A percentile compares a stretch with the other conserved stretches of the same genome.
Conservation (phyloP, 2,329 filamentous ascomycete genomes). For the Fusarium falciforme region DNA sequence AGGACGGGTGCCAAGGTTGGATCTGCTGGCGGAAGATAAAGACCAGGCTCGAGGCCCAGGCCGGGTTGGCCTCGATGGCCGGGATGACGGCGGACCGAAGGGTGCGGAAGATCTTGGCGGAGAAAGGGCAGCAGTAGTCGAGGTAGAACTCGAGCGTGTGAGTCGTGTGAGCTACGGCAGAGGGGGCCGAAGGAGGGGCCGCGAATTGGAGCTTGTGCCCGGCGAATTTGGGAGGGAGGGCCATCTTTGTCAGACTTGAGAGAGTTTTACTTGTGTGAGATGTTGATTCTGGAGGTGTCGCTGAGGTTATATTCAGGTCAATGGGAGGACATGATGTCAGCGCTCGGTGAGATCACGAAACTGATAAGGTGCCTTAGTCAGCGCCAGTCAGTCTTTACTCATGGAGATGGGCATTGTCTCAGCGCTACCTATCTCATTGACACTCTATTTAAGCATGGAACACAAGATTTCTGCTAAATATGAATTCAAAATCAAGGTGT, state of each 20-base stretch:
- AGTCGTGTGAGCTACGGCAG: slow-evolving; percentile 56
- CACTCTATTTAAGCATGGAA: background rate
- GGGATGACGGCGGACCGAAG: slow-evolving; percentile 75
- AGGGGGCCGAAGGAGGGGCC: slow-evolving; percentile 47
- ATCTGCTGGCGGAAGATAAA: slow-evolving; percentile 92
- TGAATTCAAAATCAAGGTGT: background rate
- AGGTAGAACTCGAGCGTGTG: slow-evolving; percentile 77
- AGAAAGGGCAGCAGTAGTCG: slow-evolving; percentile 89
- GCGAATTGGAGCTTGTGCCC: slow-evolving; percentile 73
- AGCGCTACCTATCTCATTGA: background rate
- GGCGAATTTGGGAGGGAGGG: slow-evolving; percentile 81
- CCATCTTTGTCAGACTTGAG: slow-evolving; percentile 63
- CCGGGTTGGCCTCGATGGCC: slow-evolving; percentile 70
- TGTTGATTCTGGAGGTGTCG: background rate
- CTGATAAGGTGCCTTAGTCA: slow-evolving; percentile 31
- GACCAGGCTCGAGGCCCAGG: slow-evolving; percentile 67
- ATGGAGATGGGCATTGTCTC: background rate
- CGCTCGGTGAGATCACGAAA: slow-evolving; percentile 19
- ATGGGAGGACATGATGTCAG: slow-evolving; percentile 25
- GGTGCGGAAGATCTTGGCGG: slow-evolving; percentile 79
- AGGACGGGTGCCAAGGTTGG: slow-evolving; percentile 94
- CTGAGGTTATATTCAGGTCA: slow-evolving; percentile 13
- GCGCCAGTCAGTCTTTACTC: background rate
- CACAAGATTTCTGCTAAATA: background rate
- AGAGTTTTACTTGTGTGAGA: background rate